These are phyloP conservation scores for Euptelea pleiosperma DNA, from an alignment of 164 flowering plant genomes.

Conservation along the genomic window DNA sequence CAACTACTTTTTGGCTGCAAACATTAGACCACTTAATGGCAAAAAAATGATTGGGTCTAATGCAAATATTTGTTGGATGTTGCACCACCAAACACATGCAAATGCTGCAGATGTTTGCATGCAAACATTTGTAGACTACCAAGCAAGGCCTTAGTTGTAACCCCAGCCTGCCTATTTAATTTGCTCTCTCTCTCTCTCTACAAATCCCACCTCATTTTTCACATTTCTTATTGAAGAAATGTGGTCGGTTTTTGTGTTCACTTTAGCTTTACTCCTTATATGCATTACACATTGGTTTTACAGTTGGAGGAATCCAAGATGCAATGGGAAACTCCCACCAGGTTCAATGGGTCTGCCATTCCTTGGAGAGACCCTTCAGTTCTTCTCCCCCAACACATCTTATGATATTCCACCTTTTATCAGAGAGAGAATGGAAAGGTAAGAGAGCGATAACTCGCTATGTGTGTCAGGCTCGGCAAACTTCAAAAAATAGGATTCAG, in stretches of 20 bases:
- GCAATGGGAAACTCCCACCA: too few species aligned
- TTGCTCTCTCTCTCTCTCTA: slow-evolving; percentile 17
- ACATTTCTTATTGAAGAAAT: slow-evolving; percentile 5
- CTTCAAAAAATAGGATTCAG: too few species aligned
- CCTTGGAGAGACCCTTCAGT: too few species aligned
- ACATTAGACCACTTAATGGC: too few species aligned
- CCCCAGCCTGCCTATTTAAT: slow-evolving; percentile 40
- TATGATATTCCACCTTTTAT: slow-evolving; percentile 24
- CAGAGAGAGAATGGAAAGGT: slow-evolving; percentile 22
- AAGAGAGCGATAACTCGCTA: background rate
- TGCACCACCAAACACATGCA: too few species aligned
- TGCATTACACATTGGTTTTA: slow-evolving; percentile 22
- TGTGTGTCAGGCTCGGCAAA: too few species aligned
- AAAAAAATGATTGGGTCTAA: too few species aligned
- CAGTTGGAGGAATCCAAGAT: slow-evolving; percentile 25
- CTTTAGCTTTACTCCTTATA: slow-evolving; percentile 13
- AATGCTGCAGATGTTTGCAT: too few species aligned
- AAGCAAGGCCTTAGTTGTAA: slow-evolving; percentile 21
- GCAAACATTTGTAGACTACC: too few species aligned
- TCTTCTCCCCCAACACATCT: slow-evolving; percentile 18
- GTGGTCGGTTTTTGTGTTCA: slow-evolving; percentile 14
- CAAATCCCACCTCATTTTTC: background rate
- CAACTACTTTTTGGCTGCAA: too few species aligned
- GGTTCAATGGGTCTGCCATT: too few species aligned
- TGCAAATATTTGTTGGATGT: too few species aligned